A percentile compares a stretch with the other conserved stretches of the same genome.
phyloP scores from a whole-genome alignment of 805 yeast genomes.

The Metschnikowia cubensis region DNA sequence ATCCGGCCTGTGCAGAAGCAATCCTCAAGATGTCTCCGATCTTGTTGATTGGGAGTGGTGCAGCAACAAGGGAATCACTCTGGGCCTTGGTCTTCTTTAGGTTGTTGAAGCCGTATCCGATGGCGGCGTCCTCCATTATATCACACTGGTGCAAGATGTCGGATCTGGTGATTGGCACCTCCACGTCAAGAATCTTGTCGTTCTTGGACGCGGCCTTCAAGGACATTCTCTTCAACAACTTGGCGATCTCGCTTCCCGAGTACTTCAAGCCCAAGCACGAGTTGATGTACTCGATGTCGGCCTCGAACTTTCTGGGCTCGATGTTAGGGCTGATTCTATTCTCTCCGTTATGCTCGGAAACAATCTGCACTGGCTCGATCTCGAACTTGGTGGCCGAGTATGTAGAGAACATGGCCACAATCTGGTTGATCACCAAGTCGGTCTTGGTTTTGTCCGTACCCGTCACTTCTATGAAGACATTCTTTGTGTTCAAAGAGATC shows the following conservation, averaged over 20 bases:
- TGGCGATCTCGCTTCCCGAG: constrained; percentile 60
- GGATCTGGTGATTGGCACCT: constrained; percentile 90
- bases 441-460: constrained; percentile 95
- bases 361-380: constrained; percentile 84
- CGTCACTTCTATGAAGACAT: constrained; percentile 89
- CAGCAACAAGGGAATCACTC: constrained; percentile 74
- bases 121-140: constrained; percentile 97
- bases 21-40: constrained; percentile 84
- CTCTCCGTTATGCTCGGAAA: constrained; percentile 75
- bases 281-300: constrained; percentile 82
- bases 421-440: constrained; percentile 84
- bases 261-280: constrained; percentile 85
- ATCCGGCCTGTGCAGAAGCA: constrained; percentile 92
- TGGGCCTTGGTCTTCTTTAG: constrained; percentile 75
- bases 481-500: constrained; percentile 76
- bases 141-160: constrained; percentile 97
- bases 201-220: constrained; percentile 55
- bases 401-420: constrained; percentile 93
- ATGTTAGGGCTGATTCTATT: constrained; percentile 75
- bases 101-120: constrained; percentile 92
- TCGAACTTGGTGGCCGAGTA: constrained; percentile 79
- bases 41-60: constrained; percentile 87
- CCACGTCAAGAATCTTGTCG: constrained; percentile 54
- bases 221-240: constrained; percentile 76
- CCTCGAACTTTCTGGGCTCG: constrained; percentile 60